Base-by-base conservation (phyloP, 106 monocot genomes). In the Dioscorea dumetorum region DNA sequence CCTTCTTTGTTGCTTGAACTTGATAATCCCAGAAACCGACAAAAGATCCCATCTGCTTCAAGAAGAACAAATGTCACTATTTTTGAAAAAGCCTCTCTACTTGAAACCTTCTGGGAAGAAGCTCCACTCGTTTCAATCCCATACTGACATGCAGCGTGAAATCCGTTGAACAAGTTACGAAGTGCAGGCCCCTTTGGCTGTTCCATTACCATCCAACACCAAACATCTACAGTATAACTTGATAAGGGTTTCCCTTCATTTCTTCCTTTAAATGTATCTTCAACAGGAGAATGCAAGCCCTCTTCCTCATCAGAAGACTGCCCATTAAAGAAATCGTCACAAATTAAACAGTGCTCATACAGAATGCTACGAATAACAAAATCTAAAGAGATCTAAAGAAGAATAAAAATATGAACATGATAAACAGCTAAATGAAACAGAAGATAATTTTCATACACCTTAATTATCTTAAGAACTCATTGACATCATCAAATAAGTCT, bases 121-220 rank as follows among this genome's bases (percentile, higher is more conserved):
- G 24, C 54, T 10, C 79, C 74, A 69, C 67, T 70, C n/a, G 75
- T 70, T 58, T 79, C 70, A 70, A 70, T 65, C 19, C 85, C 87
- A 79, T 76, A 91, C 57, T 62, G 83, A 69, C 91, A 88, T 70
- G 94, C 83, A 77, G 82, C 70, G 35, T 65, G 77, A 58, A 82
- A 97, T 41, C 64, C 76, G 84, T 92, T 89, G 17, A 97, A 73
- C 20, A 97, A 76, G 58, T 77, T 84, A 63, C 70, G 20, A 53
- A 97, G 71, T 58, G 87, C 79, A 68, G 81, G 60, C 24, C 51
- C 51, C 61, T 84, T 66, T 69, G 79, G 81, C 34, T 89, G 59
- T 72, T 95, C 83, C 75, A 78, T 48, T 61, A 81, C 86, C 63
- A 89, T 67, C 91, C 86, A 86, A 69, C 85, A 89, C 97, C 91